These are phyloP conservation scores for Trichaptum fuscoviolaceum DNA, from an alignment of 768 basidiomycete species.

Conservation along the genomic window DNA sequence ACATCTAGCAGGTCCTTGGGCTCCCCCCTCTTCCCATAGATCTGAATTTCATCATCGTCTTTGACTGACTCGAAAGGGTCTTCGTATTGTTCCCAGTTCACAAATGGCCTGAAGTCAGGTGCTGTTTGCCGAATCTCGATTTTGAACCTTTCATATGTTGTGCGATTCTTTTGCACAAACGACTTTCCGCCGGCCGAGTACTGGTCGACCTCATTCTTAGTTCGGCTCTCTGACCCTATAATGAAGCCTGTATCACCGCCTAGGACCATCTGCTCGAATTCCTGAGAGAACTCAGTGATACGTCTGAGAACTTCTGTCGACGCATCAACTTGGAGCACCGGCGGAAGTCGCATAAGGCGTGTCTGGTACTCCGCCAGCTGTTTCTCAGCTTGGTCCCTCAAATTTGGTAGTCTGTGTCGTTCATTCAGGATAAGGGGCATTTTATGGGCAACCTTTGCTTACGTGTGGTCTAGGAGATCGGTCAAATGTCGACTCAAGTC, in stretches of 20 bases:
- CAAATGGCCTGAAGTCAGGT: slow-evolving; percentile 37
- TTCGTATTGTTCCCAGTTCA: slow-evolving; percentile 9
- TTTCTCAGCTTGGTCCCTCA: slow-evolving; percentile 33
- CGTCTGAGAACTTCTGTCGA: slow-evolving; percentile 40
- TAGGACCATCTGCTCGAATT: slow-evolving; percentile 26
- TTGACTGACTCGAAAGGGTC: background rate
- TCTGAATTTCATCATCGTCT: slow-evolving; percentile 15
- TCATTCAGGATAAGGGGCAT: background rate
- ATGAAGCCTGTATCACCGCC: slow-evolving; percentile 23
- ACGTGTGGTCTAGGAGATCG: slow-evolving; percentile 48
- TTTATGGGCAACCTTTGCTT: slow-evolving; percentile 16
- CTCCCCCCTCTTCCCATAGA: background rate
- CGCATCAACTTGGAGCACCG: slow-evolving; percentile 31
- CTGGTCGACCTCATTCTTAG: background rate
- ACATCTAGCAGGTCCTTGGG: slow-evolving; percentile 29
- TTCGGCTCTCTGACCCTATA: background rate
- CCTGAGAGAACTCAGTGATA: slow-evolving; percentile 42
- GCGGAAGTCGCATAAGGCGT: slow-evolving; percentile 37
- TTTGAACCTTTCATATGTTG: slow-evolving; percentile 29
- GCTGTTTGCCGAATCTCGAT: slow-evolving; percentile 30
- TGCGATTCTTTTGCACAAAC: slow-evolving; percentile 32
- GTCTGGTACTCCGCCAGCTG: slow-evolving; percentile 31
- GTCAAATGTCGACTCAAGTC: slow-evolving; percentile 50
- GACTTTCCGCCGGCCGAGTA: slow-evolving; percentile 17
- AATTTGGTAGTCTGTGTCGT: slow-evolving; percentile 39